These are phyloP conservation scores for Kregervanrija fluxuum DNA, from an alignment of 805 yeast genomes.

Conservation along the genomic window DNA sequence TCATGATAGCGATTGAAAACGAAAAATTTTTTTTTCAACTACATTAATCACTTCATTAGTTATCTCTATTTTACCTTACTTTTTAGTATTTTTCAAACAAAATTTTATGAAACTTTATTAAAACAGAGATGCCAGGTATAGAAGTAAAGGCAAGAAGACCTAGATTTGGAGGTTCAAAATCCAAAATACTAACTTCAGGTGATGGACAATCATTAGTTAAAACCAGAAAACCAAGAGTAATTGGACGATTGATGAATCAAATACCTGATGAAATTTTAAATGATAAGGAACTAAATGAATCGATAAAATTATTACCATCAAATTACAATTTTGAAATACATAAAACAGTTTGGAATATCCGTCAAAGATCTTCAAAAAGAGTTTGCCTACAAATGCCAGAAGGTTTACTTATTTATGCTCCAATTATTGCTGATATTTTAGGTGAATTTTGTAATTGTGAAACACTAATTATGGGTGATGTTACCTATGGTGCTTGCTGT, in stretches of 20 bases:
- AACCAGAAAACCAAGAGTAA: slow-evolving; percentile 25
- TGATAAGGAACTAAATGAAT: slow-evolving; percentile 77
- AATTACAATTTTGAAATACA: slow-evolving; percentile 95
- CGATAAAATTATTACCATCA: slow-evolving; percentile 73
- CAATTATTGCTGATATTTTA: slow-evolving; percentile 83
- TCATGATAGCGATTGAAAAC: too few species aligned
- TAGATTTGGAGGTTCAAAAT: slow-evolving; percentile 24
- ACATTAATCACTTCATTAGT: too few species aligned
- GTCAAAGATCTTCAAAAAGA: slow-evolving; percentile 63
- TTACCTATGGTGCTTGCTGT: slow-evolving; percentile 97
- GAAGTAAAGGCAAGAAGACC: slow-evolving; percentile 13
- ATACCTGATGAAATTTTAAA: slow-evolving; percentile 81
- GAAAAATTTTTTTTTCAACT: too few species aligned
- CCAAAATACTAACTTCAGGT: not conserved
- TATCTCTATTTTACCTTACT: too few species aligned
- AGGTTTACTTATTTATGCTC: slow-evolving; percentile 81
- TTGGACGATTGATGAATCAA: slow-evolving; percentile 68
- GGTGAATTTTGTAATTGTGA: slow-evolving; percentile 88
- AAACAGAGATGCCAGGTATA: slow-evolving; percentile 4
- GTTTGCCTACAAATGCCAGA: slow-evolving; percentile 98
- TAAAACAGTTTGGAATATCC: slow-evolving; percentile 90
- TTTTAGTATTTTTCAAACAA: too few species aligned
- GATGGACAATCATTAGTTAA: slow-evolving; percentile 7
- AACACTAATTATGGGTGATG: slow-evolving; percentile 96
- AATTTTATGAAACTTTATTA: too few species aligned